Evolutionary conservation across 139 green algal genomes (phyloP), one percentile per base, ranked within the genome.

Genomic region (Closterium sp.): DNA sequence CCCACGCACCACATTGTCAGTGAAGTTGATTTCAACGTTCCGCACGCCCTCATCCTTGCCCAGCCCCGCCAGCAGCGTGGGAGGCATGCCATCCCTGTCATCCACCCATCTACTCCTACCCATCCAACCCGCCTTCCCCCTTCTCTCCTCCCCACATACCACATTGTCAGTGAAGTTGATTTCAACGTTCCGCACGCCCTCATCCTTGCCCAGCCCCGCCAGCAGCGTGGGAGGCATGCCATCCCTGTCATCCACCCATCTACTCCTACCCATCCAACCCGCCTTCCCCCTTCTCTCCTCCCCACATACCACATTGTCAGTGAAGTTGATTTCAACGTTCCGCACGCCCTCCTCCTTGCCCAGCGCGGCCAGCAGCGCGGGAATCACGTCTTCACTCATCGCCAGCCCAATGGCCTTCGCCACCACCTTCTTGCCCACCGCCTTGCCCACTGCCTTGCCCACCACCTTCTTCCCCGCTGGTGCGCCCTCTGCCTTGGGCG

Each of bases 341-440:
- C 11, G 17, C 87, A 89, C 28, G 87, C 32, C 87, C 9, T 50
- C 31, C 87, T 89, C 87, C 87, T 89, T 89, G 17, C 24, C 31
- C 87, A 89, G 87, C 4, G 7, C 30, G 17, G 87, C 28, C 87
- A n/a, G 31, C 31, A 89, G 30, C 87, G 31, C 31, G 1, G 87
- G 87, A 24, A 89, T 89, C n/a, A 89, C 30, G 31, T 89, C 87
- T 6, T 62, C 87, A 34, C 31, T 42, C 87, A 89, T 89, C 24
- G 32, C 87, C 28, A 29, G 31, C 87, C 87, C 87, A 24, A 89
- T 89, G 1, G 87, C n/a, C 87, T 62, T 50, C 13, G 24, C 30
- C 10, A 42, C 87, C 9, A 31, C 32, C 31, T 50, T 62, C 87
- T 89, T 89, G 17, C 87, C 87, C 11, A 31, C 87, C 28, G 30